Percentiles rank a stretch among this genome's conserved stretches.
Evolutionary conservation across 2,329 filamentous ascomycete species (phyloP).

Genomic region (Ceratocystis variospora): DNA sequence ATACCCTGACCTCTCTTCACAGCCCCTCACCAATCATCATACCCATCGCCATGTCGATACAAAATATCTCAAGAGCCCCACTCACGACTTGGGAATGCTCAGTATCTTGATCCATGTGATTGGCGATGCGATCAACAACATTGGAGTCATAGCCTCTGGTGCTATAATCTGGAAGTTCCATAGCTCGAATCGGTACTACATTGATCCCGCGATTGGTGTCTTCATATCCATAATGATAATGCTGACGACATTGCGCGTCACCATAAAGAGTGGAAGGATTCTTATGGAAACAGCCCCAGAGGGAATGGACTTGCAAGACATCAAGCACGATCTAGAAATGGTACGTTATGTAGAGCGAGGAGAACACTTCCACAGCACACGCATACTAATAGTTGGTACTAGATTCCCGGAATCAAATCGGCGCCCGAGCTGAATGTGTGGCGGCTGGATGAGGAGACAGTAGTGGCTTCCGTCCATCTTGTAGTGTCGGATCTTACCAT

Average conservation of each 20-base stretch:
- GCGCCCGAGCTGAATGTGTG: slow-evolving; percentile 64
- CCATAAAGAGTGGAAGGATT: slow-evolving; percentile 49
- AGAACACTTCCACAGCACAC: not conserved
- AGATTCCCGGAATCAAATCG: slow-evolving; percentile 52
- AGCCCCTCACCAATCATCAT: slow-evolving; percentile 27
- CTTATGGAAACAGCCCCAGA: slow-evolving; percentile 52
- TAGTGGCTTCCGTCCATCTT: slow-evolving; percentile 56
- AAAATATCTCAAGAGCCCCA: slow-evolving; percentile 25
- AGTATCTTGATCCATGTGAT: slow-evolving; percentile 58
- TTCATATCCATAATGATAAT: slow-evolving; percentile 63
- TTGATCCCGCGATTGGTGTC: slow-evolving; percentile 55
- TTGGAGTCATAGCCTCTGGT: slow-evolving; percentile 59
- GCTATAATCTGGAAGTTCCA: slow-evolving; percentile 53
- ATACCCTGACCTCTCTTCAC: not conserved
- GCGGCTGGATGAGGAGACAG: slow-evolving; percentile 56
- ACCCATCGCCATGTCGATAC: slow-evolving; percentile 35
- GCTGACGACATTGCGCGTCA: slow-evolving; percentile 46
- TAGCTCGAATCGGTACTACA: slow-evolving; percentile 49
- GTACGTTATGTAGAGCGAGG: slow-evolving; percentile 26
- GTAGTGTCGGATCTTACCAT: slow-evolving; percentile 46
- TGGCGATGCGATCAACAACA: slow-evolving; percentile 61
- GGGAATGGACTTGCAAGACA: slow-evolving; percentile 45
- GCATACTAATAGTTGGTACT: slow-evolving; percentile 19
- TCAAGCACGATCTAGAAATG: slow-evolving; percentile 55
- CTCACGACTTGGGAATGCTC: slow-evolving; percentile 54